A percentile compares a stretch with the other conserved stretches of the same genome.
Conservation (phyloP, 768 basidiomycete genomes). For the Mycena chlorophos region DNA sequence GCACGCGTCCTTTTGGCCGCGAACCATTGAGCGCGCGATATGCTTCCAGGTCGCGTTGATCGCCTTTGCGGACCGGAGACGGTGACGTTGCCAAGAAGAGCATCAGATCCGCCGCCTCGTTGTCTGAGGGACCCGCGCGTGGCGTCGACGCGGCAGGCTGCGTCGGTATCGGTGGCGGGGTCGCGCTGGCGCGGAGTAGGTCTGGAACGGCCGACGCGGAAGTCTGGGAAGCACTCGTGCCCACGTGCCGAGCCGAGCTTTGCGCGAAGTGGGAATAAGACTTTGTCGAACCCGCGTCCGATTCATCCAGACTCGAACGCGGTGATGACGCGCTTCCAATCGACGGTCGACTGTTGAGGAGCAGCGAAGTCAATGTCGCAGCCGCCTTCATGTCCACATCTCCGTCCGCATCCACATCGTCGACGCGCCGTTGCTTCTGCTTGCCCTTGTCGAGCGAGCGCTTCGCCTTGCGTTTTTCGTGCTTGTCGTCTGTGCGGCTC, state of each 20-base stretch:
- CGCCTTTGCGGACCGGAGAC: slow-evolving; percentile 65
- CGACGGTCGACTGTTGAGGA: slow-evolving; percentile 64
- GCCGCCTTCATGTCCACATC: slow-evolving; percentile 83
- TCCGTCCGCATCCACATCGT: slow-evolving; percentile 45
- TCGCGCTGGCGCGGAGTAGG: slow-evolving; percentile 37
- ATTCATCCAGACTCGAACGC: slow-evolving; percentile 69
- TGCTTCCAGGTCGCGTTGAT: slow-evolving; percentile 54
- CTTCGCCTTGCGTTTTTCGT: slow-evolving; percentile 45
- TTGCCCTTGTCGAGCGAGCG: slow-evolving; percentile 49
- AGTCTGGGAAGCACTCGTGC: slow-evolving; percentile 36
- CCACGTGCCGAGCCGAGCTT: slow-evolving; percentile 59
- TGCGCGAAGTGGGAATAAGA: slow-evolving; percentile 67
- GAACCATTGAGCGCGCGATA: slow-evolving; percentile 59
- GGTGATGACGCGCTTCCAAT: slow-evolving; percentile 66
- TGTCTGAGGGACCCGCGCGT: slow-evolving; percentile 63
- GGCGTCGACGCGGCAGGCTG: slow-evolving; percentile 38
- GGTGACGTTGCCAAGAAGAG: slow-evolving; percentile 83
- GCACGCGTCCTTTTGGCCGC: slow-evolving; percentile 65
- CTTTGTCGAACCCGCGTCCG: slow-evolving; percentile 61
- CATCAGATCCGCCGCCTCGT: slow-evolving; percentile 86
- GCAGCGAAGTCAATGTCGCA: slow-evolving; percentile 72
- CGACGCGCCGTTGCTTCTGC: slow-evolving; percentile 37
- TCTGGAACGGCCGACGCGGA: slow-evolving; percentile 28
- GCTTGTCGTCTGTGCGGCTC: slow-evolving; percentile 33
- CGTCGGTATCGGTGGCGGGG: slow-evolving; percentile 22